Conservation (phyloP, 1,139 yeast genomes). For the Lizanozyma gosingica region DNA sequence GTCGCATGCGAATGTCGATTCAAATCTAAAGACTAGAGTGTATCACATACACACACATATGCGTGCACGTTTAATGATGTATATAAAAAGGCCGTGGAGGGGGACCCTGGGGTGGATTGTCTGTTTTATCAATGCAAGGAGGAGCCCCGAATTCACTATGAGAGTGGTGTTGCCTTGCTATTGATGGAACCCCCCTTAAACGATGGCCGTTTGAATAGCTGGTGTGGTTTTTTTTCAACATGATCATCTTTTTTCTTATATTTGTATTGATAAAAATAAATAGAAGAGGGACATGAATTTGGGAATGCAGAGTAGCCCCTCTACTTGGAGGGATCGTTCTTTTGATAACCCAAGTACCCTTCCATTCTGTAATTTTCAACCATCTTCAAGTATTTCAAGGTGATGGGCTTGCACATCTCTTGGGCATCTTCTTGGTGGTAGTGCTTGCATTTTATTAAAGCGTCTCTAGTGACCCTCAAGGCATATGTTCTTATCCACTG, state of each 20-base stretch:
- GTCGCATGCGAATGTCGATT: background rate
- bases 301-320: too few relatives aligned
- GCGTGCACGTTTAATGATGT: too few relatives aligned
- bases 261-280: too few relatives aligned
- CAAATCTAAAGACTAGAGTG: background rate
- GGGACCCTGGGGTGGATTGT: background rate
- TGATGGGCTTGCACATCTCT: conserved; percentile 50
- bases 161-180: too few relatives aligned
- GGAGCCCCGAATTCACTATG: too few relatives aligned
- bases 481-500: conserved; percentile 72
- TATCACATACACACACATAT: too few relatives aligned
- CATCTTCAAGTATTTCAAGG: conserved; percentile 72
- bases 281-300: too few relatives aligned
- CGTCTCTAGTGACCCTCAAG: conserved; percentile 60
- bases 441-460: conserved; percentile 56
- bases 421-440: conserved; percentile 75
- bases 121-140: background rate
- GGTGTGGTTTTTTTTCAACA: too few relatives aligned
- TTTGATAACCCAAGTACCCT: conserved; percentile 76
- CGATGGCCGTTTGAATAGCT: too few relatives aligned
- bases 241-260: too few relatives aligned
- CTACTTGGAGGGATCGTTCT: conserved; percentile 74
- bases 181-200: too few relatives aligned
- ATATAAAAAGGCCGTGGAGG: background rate
- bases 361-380: conserved; percentile 57